Evolutionary conservation across 352 stramenopile species (phyloP), one percentile per base, ranked within the genome.

Genomic region (Blastocystis sp.): DNA sequence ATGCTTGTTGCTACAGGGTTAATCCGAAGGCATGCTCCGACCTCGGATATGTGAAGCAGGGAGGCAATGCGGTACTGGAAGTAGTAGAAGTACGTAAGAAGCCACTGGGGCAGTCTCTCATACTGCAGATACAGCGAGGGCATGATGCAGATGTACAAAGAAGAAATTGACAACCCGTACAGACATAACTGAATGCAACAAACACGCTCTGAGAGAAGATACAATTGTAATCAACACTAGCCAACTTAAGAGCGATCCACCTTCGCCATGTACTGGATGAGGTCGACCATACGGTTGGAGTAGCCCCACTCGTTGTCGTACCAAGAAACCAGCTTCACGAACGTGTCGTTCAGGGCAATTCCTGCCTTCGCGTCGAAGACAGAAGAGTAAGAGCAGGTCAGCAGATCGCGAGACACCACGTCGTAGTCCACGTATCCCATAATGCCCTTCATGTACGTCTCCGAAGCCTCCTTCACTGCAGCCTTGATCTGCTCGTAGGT

Each of bases 401-500:
- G 93, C 89, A 99, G 98, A 91, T 99, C 96, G 89, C 92, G 97
- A 82, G 94, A 98, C 40, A 99, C 96, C 76, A 99, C 92, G 62
- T 94, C 92, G 88, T 98, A 93, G 80, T 98, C 96, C 69, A 92
- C 97, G 95, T 98, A 99, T 92, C 96, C 96, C 48, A 99, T 92
- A 89, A 99, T 95, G 88, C 96, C 96, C 92, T 96, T 97, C 90
- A 98, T 94, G 89, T 92, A 92, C 86, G 93, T 93, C 90, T 98
- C 94, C 87, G 94, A 96, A 61, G 93, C 93, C 17, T 90, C 88
- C 94, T 98, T 98, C 90, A 99, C 94, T 62, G 93, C 93, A 81
- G 92, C 93, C 91, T 96, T 98, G 91, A 99, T 98, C 89, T 98
- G 95, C 82, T 98, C 96, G 91, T 98, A 98, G 81, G 94, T 97